Evolutionary conservation across 2,329 filamentous ascomycete genomes (phyloP).

Genomic region (Colletotrichum camelliae): DNA sequence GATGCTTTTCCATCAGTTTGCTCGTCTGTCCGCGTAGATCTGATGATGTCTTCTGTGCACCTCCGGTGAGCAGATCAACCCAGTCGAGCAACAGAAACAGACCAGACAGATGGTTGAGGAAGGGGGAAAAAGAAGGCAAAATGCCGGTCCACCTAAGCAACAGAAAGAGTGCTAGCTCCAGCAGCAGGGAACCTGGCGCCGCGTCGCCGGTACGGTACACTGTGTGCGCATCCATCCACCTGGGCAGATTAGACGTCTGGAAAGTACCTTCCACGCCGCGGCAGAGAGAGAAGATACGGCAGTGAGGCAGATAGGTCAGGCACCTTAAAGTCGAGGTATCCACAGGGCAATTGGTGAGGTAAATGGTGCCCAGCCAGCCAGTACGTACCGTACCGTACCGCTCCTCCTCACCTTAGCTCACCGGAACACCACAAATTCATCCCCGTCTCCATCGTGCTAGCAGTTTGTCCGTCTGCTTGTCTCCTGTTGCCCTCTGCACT

Average conservation of each 20-base stretch:
- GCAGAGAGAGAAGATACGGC: neutral
- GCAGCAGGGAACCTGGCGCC: conserved; percentile 4
- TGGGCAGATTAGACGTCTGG: neutral
- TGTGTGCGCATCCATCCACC: neutral
- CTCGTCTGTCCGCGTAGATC: neutral
- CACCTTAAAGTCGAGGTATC: neutral
- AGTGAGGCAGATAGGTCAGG: neutral
- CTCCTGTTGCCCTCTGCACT: conserved; percentile 3
- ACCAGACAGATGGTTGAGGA: neutral
- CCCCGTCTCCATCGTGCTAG: conserved; percentile 1
- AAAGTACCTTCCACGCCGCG: neutral
- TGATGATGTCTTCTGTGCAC: neutral
- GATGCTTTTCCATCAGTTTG: neutral
- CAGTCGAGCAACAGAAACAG: neutral
- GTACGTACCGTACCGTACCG: neutral
- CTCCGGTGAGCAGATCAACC: neutral
- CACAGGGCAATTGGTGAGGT: neutral
- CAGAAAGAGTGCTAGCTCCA: neutral
- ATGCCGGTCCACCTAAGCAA: neutral
- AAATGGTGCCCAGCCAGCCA: neutral
- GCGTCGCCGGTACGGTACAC: conserved; percentile 16
- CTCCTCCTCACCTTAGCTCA: conserved; percentile 12
- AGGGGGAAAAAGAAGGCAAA: neutral
- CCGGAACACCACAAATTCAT: conserved; percentile 11
- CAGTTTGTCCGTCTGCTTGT: neutral